Evolutionary conservation across 2,329 filamentous ascomycete genomes (phyloP), one percentile per base, ranked within the genome.

Genomic region (Alternaria ventricosa): DNA sequence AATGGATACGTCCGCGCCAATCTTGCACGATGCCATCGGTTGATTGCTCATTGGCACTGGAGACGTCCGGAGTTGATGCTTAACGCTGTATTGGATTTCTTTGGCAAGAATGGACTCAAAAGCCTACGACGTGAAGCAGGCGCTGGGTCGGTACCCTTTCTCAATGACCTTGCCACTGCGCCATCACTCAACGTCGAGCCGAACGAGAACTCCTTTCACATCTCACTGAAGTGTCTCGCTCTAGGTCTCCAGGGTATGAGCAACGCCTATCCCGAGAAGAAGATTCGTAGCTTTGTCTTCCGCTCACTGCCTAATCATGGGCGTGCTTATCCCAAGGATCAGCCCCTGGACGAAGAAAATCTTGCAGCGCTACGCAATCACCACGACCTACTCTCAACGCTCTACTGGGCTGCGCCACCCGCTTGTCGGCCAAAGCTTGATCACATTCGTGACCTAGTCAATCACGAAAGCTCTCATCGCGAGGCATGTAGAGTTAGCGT

Each of bases 261-360:
- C 13, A 59, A 74, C 18, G 58, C 79, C 0, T 86, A 87, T 66
- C 72, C 82, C 7, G 83, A 84, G 51, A 88, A 85, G 66, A 87
- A 85, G 71, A 82, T 89, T 54, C 82, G 82, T 15, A 86, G 86
- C 60, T 83, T 88, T 57, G 83, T 85, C 5, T 88, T 85, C 81
- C 84, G 88, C 23, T 81, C 87, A 23, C 81, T 88, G 30, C 88
- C 88, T 4, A 89, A 88, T 60, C 87, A 89, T 71, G 86, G 86
- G 5, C 84, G 87, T n/a, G 83, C 79, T 6, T 88, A 88, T 72
- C 86, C 83, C 2, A 89, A 89, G 71, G 87, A 89, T 27, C 80
- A 86, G 62, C 77, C 82, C 5, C 73, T 89, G 13, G 81, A 81
- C 28, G 81, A 84, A 57, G 81, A 84, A 60, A 87, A 87, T 65